Percentiles rank a stretch among this genome's conserved stretches.
These are phyloP conservation scores for Penicillium coprophilum DNA, from an alignment of 495 filamentous ascomycete genomes.

Conservation along the genomic window DNA sequence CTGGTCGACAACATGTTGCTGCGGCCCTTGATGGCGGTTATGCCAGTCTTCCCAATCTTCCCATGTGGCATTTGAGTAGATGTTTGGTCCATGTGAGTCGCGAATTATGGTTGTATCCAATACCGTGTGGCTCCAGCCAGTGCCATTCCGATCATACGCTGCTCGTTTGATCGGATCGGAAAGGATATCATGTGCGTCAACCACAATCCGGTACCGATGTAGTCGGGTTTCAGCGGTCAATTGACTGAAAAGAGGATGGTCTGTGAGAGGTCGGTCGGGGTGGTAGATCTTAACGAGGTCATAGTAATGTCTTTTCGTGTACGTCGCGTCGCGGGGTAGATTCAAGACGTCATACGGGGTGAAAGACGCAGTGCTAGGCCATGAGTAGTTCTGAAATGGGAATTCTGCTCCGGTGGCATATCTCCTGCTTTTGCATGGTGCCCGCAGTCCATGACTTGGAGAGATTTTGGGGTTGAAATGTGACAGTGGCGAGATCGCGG, in stretches of 20 bases:
- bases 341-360: slow-evolving; percentile 92
- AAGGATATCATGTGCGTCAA: slow-evolving; percentile 87
- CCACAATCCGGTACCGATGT: slow-evolving; percentile 83
- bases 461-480: slow-evolving; percentile 1
- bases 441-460: slow-evolving; percentile 1
- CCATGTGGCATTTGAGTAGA: slow-evolving; percentile 89
- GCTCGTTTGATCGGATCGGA: slow-evolving; percentile 73
- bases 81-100: slow-evolving; percentile 41
- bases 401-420: slow-evolving; percentile 37
- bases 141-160: slow-evolving; percentile 78
- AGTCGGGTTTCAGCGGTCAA: slow-evolving; percentile 58
- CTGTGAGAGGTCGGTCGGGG: slow-evolving; percentile 67
- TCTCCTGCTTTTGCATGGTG: slow-evolving; percentile 12
- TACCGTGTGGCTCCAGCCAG: slow-evolving; percentile 66
- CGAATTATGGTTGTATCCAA: slow-evolving; percentile 16
- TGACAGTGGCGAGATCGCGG: slow-evolving; percentile 20
- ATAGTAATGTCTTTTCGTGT: slow-evolving; percentile 81
- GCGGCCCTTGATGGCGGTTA: slow-evolving; percentile 54
- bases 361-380: slow-evolving; percentile 38
- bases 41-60: slow-evolving; percentile 97
- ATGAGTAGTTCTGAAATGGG: slow-evolving; percentile 32
- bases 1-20: slow-evolving; percentile 69
- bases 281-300: slow-evolving; percentile 95
- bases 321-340: slow-evolving; percentile 59
- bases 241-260: slow-evolving; percentile 48